These are phyloP conservation scores for Aspergillus candidus DNA, from an alignment of 2,329 filamentous ascomycete species.

Conservation along the genomic window DNA sequence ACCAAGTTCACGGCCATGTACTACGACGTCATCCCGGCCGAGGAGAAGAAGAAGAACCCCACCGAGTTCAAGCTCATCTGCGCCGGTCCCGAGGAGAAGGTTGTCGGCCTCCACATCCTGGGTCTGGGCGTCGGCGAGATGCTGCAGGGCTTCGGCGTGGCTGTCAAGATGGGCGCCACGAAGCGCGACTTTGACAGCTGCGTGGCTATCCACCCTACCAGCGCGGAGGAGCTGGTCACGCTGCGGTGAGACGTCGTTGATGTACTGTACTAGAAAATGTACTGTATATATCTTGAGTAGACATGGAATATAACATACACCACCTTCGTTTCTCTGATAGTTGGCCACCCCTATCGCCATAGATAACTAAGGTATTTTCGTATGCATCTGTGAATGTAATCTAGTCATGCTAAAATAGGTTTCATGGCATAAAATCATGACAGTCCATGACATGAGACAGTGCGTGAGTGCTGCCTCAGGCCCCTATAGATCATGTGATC, in stretches of 20 bases:
- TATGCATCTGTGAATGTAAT: too few species aligned
- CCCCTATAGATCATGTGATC: too few species aligned
- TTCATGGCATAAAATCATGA: too few species aligned
- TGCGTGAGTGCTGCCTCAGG: too few species aligned
- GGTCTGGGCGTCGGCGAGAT: conserved; percentile 53
- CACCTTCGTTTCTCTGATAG: too few species aligned
- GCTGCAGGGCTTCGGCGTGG: conserved; percentile 70
- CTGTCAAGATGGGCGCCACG: conserved; percentile 72
- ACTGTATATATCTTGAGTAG: background rate
- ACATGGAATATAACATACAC: too few species aligned
- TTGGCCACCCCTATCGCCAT: too few species aligned
- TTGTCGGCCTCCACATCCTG: conserved; percentile 48
- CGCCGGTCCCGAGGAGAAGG: conserved; percentile 44
- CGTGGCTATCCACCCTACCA: conserved; percentile 71
- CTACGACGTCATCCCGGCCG: conserved; percentile 41
- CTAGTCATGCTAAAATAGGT: too few species aligned
- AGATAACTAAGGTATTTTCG: too few species aligned
- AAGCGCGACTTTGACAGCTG: conserved; percentile 71
- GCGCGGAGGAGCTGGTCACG: conserved; percentile 65
- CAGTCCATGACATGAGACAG: too few species aligned
- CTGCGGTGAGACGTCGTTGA: conserved; percentile 39
- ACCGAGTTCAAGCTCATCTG: conserved; percentile 49
- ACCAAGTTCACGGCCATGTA: conserved; percentile 47
- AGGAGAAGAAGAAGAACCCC: conserved; percentile 46
- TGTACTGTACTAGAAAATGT: too few species aligned